Percentiles rank a stretch among this genome's conserved stretches.
Conservation (phyloP, 352 stramenopile genomes). For the Globisporangium barbulae region DNA sequence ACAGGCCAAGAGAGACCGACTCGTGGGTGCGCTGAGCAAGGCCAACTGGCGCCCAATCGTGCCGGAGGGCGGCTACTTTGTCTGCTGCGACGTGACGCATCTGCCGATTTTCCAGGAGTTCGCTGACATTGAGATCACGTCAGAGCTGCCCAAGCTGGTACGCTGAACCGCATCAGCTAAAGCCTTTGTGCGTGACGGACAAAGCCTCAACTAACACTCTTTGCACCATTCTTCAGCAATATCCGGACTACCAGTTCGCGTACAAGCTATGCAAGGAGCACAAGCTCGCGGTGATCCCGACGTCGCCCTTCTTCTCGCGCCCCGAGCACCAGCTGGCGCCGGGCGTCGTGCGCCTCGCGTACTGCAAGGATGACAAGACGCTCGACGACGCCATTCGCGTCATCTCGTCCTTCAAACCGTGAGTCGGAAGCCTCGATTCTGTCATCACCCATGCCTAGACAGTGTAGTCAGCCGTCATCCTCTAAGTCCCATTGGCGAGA, state of each 20-base stretch:
- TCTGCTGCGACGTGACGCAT: conserved; percentile 82
- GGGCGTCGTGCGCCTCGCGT: conserved; percentile 90
- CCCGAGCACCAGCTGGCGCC: conserved; percentile 77
- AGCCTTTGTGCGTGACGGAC: too few species aligned
- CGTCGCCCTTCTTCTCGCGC: conserved; percentile 91
- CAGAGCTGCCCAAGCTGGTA: conserved; percentile 59
- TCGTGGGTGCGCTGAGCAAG: conserved; percentile 76
- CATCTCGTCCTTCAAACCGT: conserved; percentile 48
- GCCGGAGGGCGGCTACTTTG: conserved; percentile 95
- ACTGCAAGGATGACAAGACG: conserved; percentile 96
- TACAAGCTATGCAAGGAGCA: conserved; percentile 89
- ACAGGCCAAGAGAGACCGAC: conserved; percentile 79
- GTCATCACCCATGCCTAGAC: neutral
- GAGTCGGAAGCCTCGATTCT: conserved; percentile 10
- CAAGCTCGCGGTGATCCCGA: conserved; percentile 92
- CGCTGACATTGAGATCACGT: conserved; percentile 40
- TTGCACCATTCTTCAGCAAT: conserved; percentile 38
- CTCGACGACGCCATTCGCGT: conserved; percentile 83
- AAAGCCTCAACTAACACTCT: neutral
- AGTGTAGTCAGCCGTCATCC: neutral
- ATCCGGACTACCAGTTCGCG: conserved; percentile 85
- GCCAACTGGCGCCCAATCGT: conserved; percentile 90
- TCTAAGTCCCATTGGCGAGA: conserved; percentile 17
- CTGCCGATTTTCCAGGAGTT: conserved; percentile 78
- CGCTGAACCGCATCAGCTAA: neutral